A percentile compares a stretch with the other conserved stretches of the same genome.
Evolutionary conservation across 768 basidiomycete species (phyloP).

Genomic region (Pluteus cervinus): DNA sequence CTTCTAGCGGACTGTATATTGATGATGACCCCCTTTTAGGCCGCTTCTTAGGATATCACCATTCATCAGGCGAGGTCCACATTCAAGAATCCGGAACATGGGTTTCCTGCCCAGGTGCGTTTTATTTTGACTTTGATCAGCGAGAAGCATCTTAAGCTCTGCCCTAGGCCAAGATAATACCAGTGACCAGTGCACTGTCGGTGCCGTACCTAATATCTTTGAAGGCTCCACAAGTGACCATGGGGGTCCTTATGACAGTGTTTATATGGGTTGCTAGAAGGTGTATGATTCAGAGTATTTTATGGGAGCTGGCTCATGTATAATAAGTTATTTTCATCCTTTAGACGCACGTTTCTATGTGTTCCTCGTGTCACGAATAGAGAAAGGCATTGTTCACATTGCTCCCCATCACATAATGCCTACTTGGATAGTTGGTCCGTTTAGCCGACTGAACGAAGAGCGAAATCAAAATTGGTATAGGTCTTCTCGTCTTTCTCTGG

Average conservation of each 20-base stretch:
- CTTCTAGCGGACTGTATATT: neutral
- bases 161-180: slow-evolving; percentile 54
- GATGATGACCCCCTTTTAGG: slow-evolving; percentile 14
- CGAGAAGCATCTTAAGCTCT: slow-evolving; percentile 6
- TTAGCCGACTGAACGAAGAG: too few relatives aligned
- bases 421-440: too few relatives aligned
- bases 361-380: too few relatives aligned
- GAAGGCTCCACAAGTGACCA: slow-evolving; percentile 39
- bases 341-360: too few relatives aligned
- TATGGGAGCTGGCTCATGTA: too few relatives aligned
- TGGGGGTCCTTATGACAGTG: slow-evolving; percentile 24
- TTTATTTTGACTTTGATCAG: slow-evolving; percentile 9
- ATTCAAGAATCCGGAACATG: slow-evolving; percentile 44
- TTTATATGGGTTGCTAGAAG: slow-evolving; percentile 4
- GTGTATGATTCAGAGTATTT: too few relatives aligned
- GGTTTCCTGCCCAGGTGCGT: slow-evolving; percentile 47
- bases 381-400: too few relatives aligned
- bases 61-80: slow-evolving; percentile 45
- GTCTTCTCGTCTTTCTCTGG: too few relatives aligned
- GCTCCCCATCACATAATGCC: too few relatives aligned
- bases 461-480: too few relatives aligned
- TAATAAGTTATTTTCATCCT: too few relatives aligned
- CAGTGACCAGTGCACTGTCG: slow-evolving; percentile 41
- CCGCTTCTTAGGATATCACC: slow-evolving; percentile 35
- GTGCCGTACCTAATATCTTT: slow-evolving; percentile 47